Base-by-base conservation (phyloP, 495 filamentous ascomycete species). In the Platismatia glauca region DNA sequence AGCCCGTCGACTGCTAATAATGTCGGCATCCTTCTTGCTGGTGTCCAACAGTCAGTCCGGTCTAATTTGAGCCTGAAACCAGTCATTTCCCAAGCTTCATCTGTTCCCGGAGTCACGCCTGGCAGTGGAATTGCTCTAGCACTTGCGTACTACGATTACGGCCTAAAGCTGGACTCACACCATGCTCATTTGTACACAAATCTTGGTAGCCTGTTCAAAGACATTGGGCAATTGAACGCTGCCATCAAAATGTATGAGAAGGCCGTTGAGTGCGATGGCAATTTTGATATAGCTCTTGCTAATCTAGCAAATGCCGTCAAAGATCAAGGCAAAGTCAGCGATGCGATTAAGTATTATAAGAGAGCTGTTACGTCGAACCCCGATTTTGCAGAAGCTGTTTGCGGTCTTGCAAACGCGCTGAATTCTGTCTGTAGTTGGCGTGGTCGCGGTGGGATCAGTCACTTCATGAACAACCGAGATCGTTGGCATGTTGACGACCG, bases 111-210 rank as follows among this genome's bases (percentile, higher is more conserved):
- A 4, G 86, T 96, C 58, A 75, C 86, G 0, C 89, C 89, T 44
- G 94, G 91, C 11, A 95, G 87, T 67, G 94, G 94, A 29, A 82
- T 97, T 59, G 86, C 89, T 37, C 79, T 99, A 58, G 94, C 94
- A 15, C 78, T 99, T 59, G 85, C 86, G 18, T 97, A 97, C 71
- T 99, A 99, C 77, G 87, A 95, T 62, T 97, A 96, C 71, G 94
- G 94, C 3, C 77, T 82, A 52, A 85, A 85, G 59, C 82, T 99
- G 2, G 94, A 99, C 69, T 75, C 84, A 3, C 86, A 85, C 55
- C 95, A 99, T 76, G 95, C 95, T n/a, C 94, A 99, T 73, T 83
- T 99, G 20, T 96, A 96, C 71, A 99, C 94, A 1, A 99, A 99
- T 60, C 77, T 99, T 4, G 94, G 94, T 4, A 97, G 95, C 69